phyloP scores from a whole-genome alignment of 78 protist genomes.

The Corallochytrium limacisporum region DNA sequence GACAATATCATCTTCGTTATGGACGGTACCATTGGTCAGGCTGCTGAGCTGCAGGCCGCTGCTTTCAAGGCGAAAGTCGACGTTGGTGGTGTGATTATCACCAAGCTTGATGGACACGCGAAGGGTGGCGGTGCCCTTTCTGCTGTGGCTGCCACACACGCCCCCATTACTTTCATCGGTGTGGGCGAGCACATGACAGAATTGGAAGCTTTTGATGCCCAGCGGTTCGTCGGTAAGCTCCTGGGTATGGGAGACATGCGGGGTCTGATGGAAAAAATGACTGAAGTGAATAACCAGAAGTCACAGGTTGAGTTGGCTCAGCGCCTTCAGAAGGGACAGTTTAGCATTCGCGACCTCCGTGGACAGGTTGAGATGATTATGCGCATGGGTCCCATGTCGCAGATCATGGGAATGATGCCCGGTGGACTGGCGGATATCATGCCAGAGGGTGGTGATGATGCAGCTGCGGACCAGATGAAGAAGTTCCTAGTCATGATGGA shows the following conservation, averaged over 20 bases:
- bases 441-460: conserved; percentile 34
- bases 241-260: conserved; percentile 84
- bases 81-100: conserved; percentile 91
- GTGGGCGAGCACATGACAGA: conserved; percentile 88
- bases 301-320: not conserved
- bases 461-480: conserved; percentile 42
- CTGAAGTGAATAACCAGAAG: conserved; percentile 20
- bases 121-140: conserved; percentile 82
- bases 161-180: conserved; percentile 90
- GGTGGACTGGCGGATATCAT: conserved; percentile 32
- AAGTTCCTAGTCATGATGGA: conserved; percentile 76
- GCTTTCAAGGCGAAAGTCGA: conserved; percentile 62
- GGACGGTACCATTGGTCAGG: conserved; percentile 92
- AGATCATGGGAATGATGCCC: conserved; percentile 55
- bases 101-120: conserved; percentile 95
- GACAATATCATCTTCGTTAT: conserved; percentile 88
- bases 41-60: conserved; percentile 64
- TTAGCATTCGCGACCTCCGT: conserved; percentile 86
- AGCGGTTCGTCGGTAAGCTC: conserved; percentile 68
- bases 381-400: conserved; percentile 72
- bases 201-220: conserved; percentile 68
- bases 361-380: conserved; percentile 76
- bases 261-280: conserved; percentile 40
- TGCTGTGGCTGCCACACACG: conserved; percentile 76
- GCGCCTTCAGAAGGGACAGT: conserved; percentile 48